phyloP scores from a whole-genome alignment of 352 stramenopile genomes.

The Globisporangium splendens region DNA sequence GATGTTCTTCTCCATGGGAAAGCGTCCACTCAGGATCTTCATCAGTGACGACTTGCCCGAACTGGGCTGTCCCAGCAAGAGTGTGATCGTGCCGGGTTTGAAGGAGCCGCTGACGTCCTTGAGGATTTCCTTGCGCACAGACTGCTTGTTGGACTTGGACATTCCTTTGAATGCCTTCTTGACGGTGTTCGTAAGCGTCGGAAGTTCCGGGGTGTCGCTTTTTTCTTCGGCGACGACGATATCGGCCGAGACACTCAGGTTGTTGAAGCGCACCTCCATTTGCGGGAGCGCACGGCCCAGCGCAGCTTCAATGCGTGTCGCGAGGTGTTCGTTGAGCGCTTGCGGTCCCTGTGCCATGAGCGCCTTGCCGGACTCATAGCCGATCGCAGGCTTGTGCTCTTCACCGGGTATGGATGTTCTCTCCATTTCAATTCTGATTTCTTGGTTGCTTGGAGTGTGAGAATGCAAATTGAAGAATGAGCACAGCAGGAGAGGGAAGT shows the following conservation, averaged over 20 bases:
- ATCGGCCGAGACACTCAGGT: conserved; percentile 1
- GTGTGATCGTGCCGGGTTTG: no score
- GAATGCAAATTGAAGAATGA: no score
- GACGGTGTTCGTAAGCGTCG: conserved; percentile 24
- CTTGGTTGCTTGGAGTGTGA: no score
- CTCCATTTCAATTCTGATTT: no score
- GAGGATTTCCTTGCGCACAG: conserved; percentile 26
- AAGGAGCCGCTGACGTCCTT: conserved; percentile 16
- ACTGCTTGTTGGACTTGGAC: conserved; percentile 12
- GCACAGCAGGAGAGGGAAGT: no score
- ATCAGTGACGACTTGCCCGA: conserved; percentile 35
- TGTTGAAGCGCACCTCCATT: conserved; percentile 5
- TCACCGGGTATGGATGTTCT: no score
- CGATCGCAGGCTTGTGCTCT: not conserved
- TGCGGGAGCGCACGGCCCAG: conserved; percentile 1
- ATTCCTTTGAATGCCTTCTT: conserved; percentile 14
- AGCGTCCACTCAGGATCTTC: conserved; percentile 31
- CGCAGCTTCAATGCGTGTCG: not conserved
- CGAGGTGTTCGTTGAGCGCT: not conserved
- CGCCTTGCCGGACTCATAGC: not conserved
- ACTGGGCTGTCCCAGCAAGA: conserved; percentile 26
- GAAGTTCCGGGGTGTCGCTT: conserved; percentile 6
- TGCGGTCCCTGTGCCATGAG: conserved; percentile 1
- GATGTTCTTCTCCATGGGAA: conserved; percentile 20
- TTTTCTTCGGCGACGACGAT: conserved; percentile 4